These are phyloP conservation scores for Sarocladiaceae sp. DNA, from an alignment of 2,329 filamentous ascomycete genomes.

Conservation along the genomic window DNA sequence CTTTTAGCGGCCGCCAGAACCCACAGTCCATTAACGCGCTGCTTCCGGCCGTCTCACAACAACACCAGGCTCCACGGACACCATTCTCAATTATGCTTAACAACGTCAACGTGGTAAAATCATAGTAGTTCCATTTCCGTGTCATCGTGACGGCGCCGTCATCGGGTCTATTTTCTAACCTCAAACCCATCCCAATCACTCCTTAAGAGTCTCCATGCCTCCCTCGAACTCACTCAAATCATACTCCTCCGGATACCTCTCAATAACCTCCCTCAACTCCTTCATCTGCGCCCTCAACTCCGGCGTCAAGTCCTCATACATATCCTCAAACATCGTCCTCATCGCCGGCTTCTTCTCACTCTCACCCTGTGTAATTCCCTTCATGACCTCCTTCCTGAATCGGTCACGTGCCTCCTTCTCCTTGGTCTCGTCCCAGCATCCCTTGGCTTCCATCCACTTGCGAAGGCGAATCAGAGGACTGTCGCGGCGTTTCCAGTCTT, in stretches of 20 bases:
- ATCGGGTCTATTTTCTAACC: too few relatives aligned
- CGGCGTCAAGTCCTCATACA: conserved; percentile 84
- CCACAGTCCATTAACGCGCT: too few relatives aligned
- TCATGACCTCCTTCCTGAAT: conserved; percentile 70
- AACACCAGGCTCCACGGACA: too few relatives aligned
- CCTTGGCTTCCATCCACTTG: conserved; percentile 84
- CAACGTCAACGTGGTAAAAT: too few relatives aligned
- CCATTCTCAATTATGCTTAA: too few relatives aligned
- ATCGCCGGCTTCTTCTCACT: conserved; percentile 75
- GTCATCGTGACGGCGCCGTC: too few relatives aligned
- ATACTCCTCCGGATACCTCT: conserved; percentile 89
- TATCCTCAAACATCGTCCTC: conserved; percentile 72
- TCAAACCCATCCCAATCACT: conserved; percentile 13
- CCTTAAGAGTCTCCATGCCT: conserved; percentile 60
- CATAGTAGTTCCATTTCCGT: neutral
- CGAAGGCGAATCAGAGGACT: conserved; percentile 81
- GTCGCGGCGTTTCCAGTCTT: conserved; percentile 89
- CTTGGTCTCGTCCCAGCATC: conserved; percentile 78
- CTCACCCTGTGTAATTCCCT: conserved; percentile 80
- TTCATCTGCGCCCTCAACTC: conserved; percentile 68
- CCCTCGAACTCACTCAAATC: conserved; percentile 74
- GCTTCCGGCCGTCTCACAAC: too few relatives aligned
- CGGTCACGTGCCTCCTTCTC: conserved; percentile 68
- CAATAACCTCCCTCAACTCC: conserved; percentile 71
- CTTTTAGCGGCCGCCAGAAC: too few relatives aligned